phyloP scores from a whole-genome alignment of 495 filamentous ascomycete species.

The Penicillium argentinense region DNA sequence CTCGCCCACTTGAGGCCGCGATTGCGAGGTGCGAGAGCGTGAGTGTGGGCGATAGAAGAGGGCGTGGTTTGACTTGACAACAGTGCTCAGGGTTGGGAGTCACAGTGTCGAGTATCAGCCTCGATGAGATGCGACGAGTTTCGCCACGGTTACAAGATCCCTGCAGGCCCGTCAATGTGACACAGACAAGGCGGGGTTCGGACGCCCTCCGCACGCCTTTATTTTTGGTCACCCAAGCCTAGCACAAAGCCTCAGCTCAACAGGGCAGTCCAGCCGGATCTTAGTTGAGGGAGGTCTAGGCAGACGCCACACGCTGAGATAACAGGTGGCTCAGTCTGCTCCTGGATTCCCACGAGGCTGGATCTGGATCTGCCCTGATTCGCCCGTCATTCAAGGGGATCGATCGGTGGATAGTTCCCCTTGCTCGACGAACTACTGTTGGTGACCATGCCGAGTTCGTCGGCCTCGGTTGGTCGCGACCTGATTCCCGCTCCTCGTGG shows the following conservation, averaged over 20 bases:
- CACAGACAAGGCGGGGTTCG: background rate
- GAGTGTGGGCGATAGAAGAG: background rate
- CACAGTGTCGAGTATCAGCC: no score
- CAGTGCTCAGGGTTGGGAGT: background rate
- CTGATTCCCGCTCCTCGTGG: background rate
- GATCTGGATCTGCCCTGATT: conserved; percentile 14
- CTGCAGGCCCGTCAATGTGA: conserved; percentile 1
- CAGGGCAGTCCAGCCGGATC: conserved; percentile 4
- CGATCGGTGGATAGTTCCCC: background rate
- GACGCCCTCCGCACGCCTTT: conserved; percentile 1
- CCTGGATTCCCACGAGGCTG: conserved; percentile 5
- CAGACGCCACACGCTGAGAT: conserved; percentile 1
- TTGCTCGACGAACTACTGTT: no score
- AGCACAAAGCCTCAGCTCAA: conserved; percentile 1
- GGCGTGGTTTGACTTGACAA: background rate
- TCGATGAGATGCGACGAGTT: no score
- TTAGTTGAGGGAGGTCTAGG: background rate
- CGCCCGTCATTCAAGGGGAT: conserved; percentile 14
- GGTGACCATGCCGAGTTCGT: no score
- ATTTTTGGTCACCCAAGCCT: no score
- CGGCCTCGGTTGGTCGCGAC: background rate
- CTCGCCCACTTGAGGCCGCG: background rate
- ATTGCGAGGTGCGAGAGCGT: no score
- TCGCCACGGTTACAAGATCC: conserved; percentile 1
- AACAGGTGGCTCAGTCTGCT: conserved; percentile 2